Base-by-base conservation (phyloP, 108 stramenopile genomes). In the Pinguiococcus pyrenoidosus region DNA sequence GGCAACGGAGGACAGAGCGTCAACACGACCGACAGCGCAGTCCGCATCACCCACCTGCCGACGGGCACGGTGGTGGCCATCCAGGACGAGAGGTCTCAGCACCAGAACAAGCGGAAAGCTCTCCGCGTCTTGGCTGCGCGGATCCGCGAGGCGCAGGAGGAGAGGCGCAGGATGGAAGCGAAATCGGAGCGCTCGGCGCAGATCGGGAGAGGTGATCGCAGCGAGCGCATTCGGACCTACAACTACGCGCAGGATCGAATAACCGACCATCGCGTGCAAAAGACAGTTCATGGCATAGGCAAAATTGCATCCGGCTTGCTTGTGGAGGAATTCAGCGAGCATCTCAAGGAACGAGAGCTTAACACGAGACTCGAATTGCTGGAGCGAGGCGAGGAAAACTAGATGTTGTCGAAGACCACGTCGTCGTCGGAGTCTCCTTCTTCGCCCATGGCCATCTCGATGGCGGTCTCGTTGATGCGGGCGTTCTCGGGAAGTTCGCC, bases 1-100 rank as follows among this genome's bases (percentile, higher is more conserved):
- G 96, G 96, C 37, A 89, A 90, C 13, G 96, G 96, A 10, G 96
- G 96, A 12, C 96, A 98, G 72, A 89, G 91, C 68, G 96, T 99
- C n/a, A 98, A 95, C 62, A 99, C 92, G 13, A 99, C 96, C 12
- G 88, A 99, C 29, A 87, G 84, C 44, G 96, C 96, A 24, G 86
- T 99, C 4, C 77, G 96, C n/a, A 55, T 93, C 10, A 99, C 92
- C 0, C 96, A 99, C 56, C 66, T 91, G 22, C 96, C 96, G 18
- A 92, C 96, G 8, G 90, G 90, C 16, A 82, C 87, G 6, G 83
- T 82, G 10, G 93, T 92, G 5, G 66, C 77, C 43, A 93, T 93
- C 44, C 96, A 97, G 64, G 92, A 96, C 51, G 93, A 94, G 54
- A 73, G 96, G 26, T 85, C 83, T 23, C 96, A 99, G 60, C 90